Evolutionary conservation across 306 rosid species (phyloP).

Genomic region (Astragalus membranaceus): DNA sequence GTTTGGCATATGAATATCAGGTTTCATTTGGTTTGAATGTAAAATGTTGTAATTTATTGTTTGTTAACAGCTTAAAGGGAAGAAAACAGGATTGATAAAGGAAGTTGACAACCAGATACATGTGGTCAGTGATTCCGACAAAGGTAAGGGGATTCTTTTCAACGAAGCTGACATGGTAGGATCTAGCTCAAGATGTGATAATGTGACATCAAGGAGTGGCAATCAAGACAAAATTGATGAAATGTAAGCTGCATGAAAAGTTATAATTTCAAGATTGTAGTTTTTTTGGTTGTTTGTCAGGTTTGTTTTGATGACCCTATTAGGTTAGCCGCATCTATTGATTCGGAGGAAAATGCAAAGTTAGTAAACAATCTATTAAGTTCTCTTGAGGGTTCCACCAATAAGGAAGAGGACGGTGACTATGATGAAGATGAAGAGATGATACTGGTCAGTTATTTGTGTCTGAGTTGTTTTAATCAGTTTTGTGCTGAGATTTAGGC

Average conservation of each 20-base stretch:
- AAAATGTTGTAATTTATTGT: background rate
- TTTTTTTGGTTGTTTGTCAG: constrained; percentile 9
- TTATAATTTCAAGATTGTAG: background rate
- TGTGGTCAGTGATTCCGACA: constrained; percentile 15
- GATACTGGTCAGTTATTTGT: constrained; percentile 37
- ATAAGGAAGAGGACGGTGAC: constrained; percentile 28
- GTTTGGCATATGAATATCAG: background rate
- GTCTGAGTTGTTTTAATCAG: constrained; percentile 4
- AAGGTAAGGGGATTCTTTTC: constrained; percentile 34
- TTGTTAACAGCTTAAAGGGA: constrained; percentile 41
- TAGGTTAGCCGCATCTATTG: constrained; percentile 45
- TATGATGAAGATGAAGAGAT: constrained; percentile 45
- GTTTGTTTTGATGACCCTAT: constrained; percentile 14
- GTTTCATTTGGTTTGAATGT: constrained; percentile 11
- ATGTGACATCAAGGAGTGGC: constrained; percentile 5
- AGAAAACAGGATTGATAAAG: constrained; percentile 20
- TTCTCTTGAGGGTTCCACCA: constrained; percentile 21
- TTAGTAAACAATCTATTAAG: constrained; percentile 28
- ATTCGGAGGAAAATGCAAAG: constrained; percentile 27
- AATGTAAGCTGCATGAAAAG: constrained; percentile 31
- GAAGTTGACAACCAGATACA: constrained; percentile 23
- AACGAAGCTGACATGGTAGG: constrained; percentile 21
- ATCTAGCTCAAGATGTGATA: constrained; percentile 25
- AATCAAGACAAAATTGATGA: constrained; percentile 33
- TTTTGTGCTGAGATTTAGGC: background rate